phyloP scores from a whole-genome alignment of 2,329 filamentous ascomycete genomes.

The Hypoxylon sp. region DNA sequence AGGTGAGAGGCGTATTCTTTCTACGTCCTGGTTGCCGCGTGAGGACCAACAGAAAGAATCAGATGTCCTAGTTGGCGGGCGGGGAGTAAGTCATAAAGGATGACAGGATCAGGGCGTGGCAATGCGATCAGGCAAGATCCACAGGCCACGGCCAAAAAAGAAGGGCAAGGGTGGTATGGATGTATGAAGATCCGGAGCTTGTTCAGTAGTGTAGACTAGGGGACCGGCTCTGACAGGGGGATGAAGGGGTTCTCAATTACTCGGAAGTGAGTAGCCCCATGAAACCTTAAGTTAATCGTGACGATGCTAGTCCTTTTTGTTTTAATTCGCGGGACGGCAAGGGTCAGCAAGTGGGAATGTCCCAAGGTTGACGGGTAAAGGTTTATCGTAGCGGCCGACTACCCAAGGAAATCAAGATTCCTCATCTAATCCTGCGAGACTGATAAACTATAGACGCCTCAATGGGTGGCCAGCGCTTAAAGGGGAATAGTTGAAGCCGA shows the following conservation, averaged over 20 bases:
- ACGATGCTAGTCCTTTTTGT: constrained; percentile 46
- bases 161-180: constrained; percentile 47
- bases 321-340: constrained; percentile 36
- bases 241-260: constrained; percentile 47
- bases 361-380: constrained; percentile 42
- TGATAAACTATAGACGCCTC: constrained; percentile 31
- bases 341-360: constrained; percentile 36
- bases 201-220: constrained; percentile 24
- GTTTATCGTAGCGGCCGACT: constrained; percentile 37
- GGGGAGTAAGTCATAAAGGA: constrained; percentile 60
- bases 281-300: constrained; percentile 56
- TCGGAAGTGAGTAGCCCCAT: constrained; percentile 59
- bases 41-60: constrained; percentile 54
- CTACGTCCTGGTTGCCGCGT: constrained; percentile 62
- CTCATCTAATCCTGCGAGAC: constrained; percentile 36
- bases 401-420: constrained; percentile 26
- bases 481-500: constrained; percentile 50
- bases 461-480: constrained; percentile 40
- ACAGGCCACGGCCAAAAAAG: constrained; percentile 23
- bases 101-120: constrained; percentile 39
- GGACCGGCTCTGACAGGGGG: constrained; percentile 39
- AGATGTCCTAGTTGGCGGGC: constrained; percentile 51
- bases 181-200: constrained; percentile 49
- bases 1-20: constrained; percentile 59
- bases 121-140: constrained; percentile 42